Percentiles rank a stretch among this genome's conserved stretches.
Conservation (phyloP, 108 stramenopile genomes). For the Discostella pseudostelligera region DNA sequence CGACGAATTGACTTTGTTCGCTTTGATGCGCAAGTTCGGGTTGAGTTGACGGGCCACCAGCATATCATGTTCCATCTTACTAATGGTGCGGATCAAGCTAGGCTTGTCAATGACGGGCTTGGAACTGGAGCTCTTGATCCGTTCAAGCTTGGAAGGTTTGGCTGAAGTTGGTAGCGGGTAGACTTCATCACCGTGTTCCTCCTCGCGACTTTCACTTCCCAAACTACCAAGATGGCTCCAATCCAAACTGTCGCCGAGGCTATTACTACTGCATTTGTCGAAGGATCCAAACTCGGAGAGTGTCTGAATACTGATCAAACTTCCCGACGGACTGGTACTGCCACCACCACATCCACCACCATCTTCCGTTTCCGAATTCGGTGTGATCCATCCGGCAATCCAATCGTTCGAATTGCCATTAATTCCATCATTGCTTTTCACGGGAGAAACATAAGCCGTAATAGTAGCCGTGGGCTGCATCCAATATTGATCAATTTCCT, state of each 20-base stretch:
- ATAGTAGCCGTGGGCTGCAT: conserved; percentile 10
- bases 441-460: neutral
- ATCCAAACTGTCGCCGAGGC: neutral
- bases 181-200: conserved; percentile 33
- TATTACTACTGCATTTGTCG: no score
- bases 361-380: conserved; percentile 4
- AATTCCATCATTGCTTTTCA: neutral
- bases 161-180: conserved; percentile 8
- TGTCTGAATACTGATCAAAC: neutral
- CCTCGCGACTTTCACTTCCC: conserved; percentile 3
- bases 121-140: conserved; percentile 27
- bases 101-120: conserved; percentile 45
- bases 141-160: conserved; percentile 21
- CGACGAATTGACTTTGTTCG: neutral
- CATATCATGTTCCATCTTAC: conserved; percentile 52
- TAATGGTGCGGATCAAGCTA: conserved; percentile 48
- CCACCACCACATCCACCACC: neutral
- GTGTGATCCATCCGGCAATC: conserved; percentile 14
- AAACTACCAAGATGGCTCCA: conserved; percentile 6
- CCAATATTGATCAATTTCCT: conserved; percentile 25
- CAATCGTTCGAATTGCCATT: neutral
- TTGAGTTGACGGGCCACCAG: conserved; percentile 18
- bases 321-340: neutral
- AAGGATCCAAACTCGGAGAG: no score
- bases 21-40: neutral